Evolutionary conservation across 116 monocot species (phyloP).

Genomic region (Phalaenopsis hybrid): DNA sequence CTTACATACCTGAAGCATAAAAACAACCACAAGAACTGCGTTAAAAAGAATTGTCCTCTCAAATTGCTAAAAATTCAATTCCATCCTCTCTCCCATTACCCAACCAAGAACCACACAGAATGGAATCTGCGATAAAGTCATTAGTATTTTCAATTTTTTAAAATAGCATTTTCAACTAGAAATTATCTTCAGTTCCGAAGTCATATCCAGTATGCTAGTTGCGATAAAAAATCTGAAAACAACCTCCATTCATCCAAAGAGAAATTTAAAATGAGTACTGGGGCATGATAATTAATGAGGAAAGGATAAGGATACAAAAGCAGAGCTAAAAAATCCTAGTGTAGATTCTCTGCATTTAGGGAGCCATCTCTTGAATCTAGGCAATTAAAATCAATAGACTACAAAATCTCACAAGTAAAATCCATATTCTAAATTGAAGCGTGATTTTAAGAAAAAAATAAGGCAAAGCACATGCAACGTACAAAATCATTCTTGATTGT

Average conservation of each 20-base stretch:
- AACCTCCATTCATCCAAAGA: not conserved
- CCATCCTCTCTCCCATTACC: no score
- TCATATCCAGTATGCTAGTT: not conserved
- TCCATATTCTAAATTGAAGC: not conserved
- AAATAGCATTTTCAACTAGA: not conserved
- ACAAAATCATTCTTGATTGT: no score
- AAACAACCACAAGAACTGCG: no score
- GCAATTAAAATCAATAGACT: not conserved
- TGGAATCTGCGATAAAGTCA: slow-evolving; percentile 8
- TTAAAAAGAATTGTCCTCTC: no score
- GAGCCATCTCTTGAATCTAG: not conserved
- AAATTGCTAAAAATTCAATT: no score
- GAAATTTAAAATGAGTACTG: not conserved
- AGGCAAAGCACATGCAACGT: no score
- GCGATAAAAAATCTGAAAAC: not conserved
- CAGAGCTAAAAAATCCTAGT: no score
- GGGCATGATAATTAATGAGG: not conserved
- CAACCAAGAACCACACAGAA: no score
- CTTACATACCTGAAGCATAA: slow-evolving; percentile 22
- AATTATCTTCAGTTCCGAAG: not conserved
- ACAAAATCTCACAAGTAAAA: not conserved
- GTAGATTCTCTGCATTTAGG: no score
- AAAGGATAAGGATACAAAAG: not conserved
- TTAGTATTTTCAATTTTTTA: not conserved
- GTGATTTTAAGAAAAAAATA: not conserved